Conservation (phyloP, 257 asterid species). For the Handroanthus guayacan region DNA sequence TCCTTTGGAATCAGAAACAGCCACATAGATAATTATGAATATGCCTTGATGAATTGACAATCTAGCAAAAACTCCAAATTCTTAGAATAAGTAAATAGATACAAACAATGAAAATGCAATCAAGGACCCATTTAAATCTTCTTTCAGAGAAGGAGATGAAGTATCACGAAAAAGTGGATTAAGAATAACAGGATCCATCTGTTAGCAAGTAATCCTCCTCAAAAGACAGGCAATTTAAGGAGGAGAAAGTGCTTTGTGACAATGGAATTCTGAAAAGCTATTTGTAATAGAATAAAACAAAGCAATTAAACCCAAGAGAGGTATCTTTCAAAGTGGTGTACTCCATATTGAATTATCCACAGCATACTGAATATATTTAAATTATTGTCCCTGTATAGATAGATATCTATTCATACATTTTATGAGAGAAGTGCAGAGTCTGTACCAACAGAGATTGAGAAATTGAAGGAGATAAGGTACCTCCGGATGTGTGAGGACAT, state of each 20-base stretch:
- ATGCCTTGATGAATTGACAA: neutral
- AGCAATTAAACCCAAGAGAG: neutral
- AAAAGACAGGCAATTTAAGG: conserved; percentile 4
- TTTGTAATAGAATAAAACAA: neutral
- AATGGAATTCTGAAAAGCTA: neutral
- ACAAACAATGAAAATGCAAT: neutral
- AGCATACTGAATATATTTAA: neutral
- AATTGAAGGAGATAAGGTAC: conserved; percentile 42
- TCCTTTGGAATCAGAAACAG: neutral
- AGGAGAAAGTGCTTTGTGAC: neutral
- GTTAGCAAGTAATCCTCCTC: conserved; percentile 19
- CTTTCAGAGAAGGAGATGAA: neutral
- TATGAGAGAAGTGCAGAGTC: neutral
- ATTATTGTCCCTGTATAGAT: neutral
- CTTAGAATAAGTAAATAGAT: too few relatives aligned
- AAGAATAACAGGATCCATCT: conserved; percentile 10
- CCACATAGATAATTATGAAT: neutral
- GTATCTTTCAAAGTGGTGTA: neutral
- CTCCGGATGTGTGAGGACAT: conserved; percentile 73
- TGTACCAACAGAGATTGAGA: conserved; percentile 6
- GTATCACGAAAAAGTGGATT: neutral
- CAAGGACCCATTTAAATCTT: neutral
- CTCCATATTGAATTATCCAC: neutral
- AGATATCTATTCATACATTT: neutral
- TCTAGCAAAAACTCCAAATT: neutral